These are phyloP conservation scores for Cyclanthera cordifolia DNA, from an alignment of 306 rosid genomes.

Conservation along the genomic window DNA sequence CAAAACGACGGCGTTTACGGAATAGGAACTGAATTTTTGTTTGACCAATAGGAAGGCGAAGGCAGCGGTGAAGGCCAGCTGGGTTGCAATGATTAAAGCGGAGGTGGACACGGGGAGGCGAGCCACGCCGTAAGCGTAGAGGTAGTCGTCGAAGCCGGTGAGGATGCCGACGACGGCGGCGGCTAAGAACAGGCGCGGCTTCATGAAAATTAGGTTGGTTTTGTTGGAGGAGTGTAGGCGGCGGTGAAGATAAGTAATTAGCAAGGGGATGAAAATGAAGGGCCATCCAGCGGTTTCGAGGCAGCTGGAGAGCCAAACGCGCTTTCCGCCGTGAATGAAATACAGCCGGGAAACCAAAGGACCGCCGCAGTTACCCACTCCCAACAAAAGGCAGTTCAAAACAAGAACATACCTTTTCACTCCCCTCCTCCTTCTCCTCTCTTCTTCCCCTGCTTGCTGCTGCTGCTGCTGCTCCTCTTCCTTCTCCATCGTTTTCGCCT, in stretches of 20 bases:
- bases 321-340: constrained; percentile 60
- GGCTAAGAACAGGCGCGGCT: constrained; percentile 26
- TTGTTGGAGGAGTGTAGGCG: constrained; percentile 10
- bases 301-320: constrained; percentile 56
- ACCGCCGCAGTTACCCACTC: constrained; percentile 39
- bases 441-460: too few species aligned
- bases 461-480: too few species aligned
- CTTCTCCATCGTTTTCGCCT: not conserved
- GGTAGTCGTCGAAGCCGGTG: constrained; percentile 51
- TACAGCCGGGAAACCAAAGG: constrained; percentile 62
- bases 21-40: constrained; percentile 55
- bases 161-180: constrained; percentile 34
- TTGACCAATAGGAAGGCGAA: constrained; percentile 39
- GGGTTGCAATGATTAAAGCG: constrained; percentile 41
- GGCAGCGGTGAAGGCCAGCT: constrained; percentile 55
- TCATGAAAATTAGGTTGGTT: constrained; percentile 25
- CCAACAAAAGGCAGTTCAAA: constrained; percentile 25
- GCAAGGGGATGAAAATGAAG: constrained; percentile 36
- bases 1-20: constrained; percentile 46
- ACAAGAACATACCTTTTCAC: constrained; percentile 29
- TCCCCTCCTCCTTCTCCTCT: not conserved
- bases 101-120: constrained; percentile 58
- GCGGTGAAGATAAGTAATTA: constrained; percentile 24
- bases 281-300: constrained; percentile 70
- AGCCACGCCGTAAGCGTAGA: constrained; percentile 53